phyloP scores from a whole-genome alignment of 2,329 filamentous ascomycete genomes.

The Fonsecaea pugnacius region DNA sequence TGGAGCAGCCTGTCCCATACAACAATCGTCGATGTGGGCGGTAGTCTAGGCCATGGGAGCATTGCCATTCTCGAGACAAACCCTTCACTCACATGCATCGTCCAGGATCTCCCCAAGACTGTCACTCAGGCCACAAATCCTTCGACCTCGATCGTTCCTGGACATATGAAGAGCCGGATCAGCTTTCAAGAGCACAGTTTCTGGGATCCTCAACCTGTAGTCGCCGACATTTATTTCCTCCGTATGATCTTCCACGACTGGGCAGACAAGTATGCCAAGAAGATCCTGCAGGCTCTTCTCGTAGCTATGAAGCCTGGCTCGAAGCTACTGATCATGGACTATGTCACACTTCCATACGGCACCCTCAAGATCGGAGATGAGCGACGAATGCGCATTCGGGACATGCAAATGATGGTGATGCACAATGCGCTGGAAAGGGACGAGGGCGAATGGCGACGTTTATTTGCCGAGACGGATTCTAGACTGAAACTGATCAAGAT shows the following conservation, averaged over 20 bases:
- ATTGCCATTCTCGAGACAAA: conserved; percentile 40
- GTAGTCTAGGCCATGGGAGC: conserved; percentile 27
- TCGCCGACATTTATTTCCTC: conserved; percentile 64
- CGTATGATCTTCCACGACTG: conserved; percentile 67
- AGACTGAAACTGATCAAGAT: conserved; percentile 42
- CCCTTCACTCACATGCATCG: conserved; percentile 35
- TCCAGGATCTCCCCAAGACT: conserved; percentile 28
- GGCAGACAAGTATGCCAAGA: conserved; percentile 58
- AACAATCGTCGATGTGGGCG: conserved; percentile 25
- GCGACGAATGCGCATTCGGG: conserved; percentile 18
- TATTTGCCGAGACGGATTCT: conserved; percentile 52
- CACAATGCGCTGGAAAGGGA: conserved; percentile 59
- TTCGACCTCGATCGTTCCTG: conserved; percentile 20
- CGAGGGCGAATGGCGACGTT: conserved; percentile 51
- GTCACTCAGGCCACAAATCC: conserved; percentile 7
- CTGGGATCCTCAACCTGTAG: conserved; percentile 60
- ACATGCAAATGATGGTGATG: conserved; percentile 53
- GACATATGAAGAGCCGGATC: conserved; percentile 36
- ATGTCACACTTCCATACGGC: conserved; percentile 38
- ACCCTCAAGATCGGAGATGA: conserved; percentile 17
- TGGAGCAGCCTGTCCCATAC: conserved; percentile 10
- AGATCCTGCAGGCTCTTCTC: conserved; percentile 57
- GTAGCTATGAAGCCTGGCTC: conserved; percentile 62
- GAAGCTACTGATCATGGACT: conserved; percentile 51
- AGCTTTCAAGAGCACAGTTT: conserved; percentile 60